Percentiles rank a stretch among this genome's conserved stretches.
These are phyloP conservation scores for Debaryomyces castellii DNA, from an alignment of 805 yeast species.

Conservation along the genomic window DNA sequence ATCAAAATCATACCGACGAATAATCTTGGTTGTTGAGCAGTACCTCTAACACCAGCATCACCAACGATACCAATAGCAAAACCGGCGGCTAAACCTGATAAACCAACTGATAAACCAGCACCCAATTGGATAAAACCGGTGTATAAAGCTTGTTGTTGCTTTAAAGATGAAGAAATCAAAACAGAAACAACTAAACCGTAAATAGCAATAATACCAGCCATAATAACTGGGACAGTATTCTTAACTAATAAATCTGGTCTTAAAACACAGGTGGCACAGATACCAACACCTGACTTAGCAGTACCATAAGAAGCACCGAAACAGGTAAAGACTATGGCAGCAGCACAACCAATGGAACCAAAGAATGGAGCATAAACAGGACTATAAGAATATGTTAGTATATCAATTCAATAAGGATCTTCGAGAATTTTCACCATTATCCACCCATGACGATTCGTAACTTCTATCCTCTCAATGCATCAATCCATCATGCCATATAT, in stretches of 20 bases:
- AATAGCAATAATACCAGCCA: conserved; percentile 99
- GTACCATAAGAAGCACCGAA: conserved; percentile 99
- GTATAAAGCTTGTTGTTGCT: conserved; percentile 88
- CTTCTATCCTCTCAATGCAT: background rate
- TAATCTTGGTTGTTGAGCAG: conserved; percentile 96
- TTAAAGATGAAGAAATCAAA: conserved; percentile 83
- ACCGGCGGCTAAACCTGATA: conserved; percentile 97
- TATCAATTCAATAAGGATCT: background rate
- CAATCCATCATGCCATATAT: background rate
- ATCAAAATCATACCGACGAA: conserved; percentile 98
- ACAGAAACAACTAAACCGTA: conserved; percentile 97
- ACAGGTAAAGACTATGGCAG: conserved; percentile 97
- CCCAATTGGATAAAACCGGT: conserved; percentile 98
- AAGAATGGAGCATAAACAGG: conserved; percentile 93
- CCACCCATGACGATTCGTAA: background rate
- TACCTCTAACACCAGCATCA: conserved; percentile 99
- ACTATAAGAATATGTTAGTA: conserved; percentile 37
- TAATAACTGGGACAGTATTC: conserved; percentile 94
- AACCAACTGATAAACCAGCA: conserved; percentile 96
- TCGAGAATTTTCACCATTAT: background rate
- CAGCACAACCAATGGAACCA: conserved; percentile 99
- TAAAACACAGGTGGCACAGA: conserved; percentile 95
- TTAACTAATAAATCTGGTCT: conserved; percentile 95
- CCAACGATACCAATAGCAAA: conserved; percentile 99
- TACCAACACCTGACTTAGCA: conserved; percentile 99